A percentile compares a stretch with the other conserved stretches of the same genome.
Conservation (phyloP, 31 red algal genomes). For the Porphyra umbilicalis region DNA sequence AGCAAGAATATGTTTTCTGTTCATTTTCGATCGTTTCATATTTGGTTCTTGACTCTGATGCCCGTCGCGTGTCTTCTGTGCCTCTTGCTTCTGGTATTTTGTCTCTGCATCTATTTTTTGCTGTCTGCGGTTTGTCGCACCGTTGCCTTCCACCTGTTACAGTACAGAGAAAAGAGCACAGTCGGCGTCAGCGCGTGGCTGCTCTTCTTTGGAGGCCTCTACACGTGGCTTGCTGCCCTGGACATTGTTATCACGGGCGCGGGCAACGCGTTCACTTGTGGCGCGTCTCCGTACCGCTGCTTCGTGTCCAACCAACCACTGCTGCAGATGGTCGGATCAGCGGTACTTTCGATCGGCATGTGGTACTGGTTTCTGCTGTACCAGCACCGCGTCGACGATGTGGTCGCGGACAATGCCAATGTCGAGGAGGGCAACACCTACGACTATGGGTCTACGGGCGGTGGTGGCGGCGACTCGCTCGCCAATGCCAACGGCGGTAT, state of each 20-base stretch:
- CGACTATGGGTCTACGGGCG: neutral
- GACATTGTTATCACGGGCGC: constrained; percentile 34
- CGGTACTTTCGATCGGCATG: constrained; percentile 36
- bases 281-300: constrained; percentile 23
- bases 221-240: constrained; percentile 74
- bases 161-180: constrained; percentile 13
- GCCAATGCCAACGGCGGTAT: neutral
- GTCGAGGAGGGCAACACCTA: neutral
- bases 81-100: neutral
- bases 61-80: neutral
- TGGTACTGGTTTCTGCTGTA: constrained; percentile 89
- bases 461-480: neutral
- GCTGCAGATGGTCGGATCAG: constrained; percentile 66
- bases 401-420: constrained; percentile 3
- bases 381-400: constrained; percentile 8
- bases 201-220: constrained; percentile 71
- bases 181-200: constrained; percentile 75
- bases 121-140: neutral
- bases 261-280: constrained; percentile 10
- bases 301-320: constrained; percentile 61
- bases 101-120: too few species aligned
- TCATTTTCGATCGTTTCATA: neutral
- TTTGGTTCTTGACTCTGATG: neutral
- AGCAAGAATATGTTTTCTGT: neutral
- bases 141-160: too few species aligned